Percentiles rank a stretch among this genome's conserved stretches.
phyloP scores from a whole-genome alignment of 495 filamentous ascomycete genomes.

The Clavariopsis aquatica region DNA sequence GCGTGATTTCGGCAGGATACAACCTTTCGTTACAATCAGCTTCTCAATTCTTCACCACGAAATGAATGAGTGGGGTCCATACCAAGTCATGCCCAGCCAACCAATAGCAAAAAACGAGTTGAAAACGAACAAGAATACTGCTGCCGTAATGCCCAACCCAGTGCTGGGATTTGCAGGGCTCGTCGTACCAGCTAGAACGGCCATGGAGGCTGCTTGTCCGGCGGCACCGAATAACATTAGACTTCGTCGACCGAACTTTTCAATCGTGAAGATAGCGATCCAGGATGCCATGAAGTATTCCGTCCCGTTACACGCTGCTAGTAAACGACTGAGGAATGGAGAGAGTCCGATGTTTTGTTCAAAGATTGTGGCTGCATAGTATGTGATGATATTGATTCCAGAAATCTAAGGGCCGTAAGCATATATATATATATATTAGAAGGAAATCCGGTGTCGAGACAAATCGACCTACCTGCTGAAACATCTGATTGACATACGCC shows the following conservation, averaged over 20 bases:
- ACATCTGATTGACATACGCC: slow-evolving; percentile 75
- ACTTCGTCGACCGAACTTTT: slow-evolving; percentile 76
- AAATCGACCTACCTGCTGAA: slow-evolving; percentile 63
- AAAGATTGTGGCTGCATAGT: slow-evolving; percentile 63
- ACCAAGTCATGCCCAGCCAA: slow-evolving; percentile 60
- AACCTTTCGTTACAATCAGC: slow-evolving; percentile 37
- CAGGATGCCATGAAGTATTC: slow-evolving; percentile 77
- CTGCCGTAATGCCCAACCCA: slow-evolving; percentile 28
- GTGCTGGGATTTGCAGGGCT: slow-evolving; percentile 8
- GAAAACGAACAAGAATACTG: slow-evolving; percentile 62
- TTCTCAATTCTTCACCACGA: neutral
- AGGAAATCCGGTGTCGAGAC: neutral
- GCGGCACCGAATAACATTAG: slow-evolving; percentile 76
- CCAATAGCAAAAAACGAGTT: slow-evolving; percentile 62
- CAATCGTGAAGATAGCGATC: slow-evolving; percentile 79
- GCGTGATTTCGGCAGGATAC: slow-evolving; percentile 60
- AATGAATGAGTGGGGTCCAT: neutral
- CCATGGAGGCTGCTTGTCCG: slow-evolving; percentile 82
- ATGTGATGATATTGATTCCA: slow-evolving; percentile 62
- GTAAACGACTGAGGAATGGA: slow-evolving; percentile 43
- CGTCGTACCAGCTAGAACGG: slow-evolving; percentile 63
- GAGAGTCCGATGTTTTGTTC: slow-evolving; percentile 58
- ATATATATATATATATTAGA: neutral
- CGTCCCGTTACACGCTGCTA: slow-evolving; percentile 52
- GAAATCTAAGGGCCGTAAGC: slow-evolving; percentile 47